Conservation (phyloP, 768 basidiomycete species). For the Psilocybe sp. region DNA sequence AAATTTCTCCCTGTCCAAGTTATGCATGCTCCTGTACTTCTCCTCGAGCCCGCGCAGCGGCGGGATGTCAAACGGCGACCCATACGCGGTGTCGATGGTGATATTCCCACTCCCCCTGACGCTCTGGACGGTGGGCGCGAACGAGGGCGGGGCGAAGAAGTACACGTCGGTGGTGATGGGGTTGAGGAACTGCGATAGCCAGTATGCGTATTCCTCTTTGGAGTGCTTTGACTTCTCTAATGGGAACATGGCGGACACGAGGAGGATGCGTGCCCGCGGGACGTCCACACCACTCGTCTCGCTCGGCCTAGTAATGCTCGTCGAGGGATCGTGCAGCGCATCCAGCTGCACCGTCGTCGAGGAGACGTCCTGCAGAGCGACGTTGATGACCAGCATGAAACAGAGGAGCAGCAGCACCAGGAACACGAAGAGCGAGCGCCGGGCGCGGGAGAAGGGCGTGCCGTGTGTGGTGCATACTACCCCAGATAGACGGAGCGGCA, state of each 20-base stretch:
- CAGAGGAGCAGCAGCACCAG: not conserved
- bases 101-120: constrained; percentile 30
- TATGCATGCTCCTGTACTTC: constrained; percentile 40
- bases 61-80: constrained; percentile 45
- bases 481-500: too few relatives aligned
- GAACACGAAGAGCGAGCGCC: not conserved
- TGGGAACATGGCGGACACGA: constrained; percentile 56
- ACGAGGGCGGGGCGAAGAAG: constrained; percentile 45
- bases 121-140: constrained; percentile 28
- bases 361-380: not conserved
- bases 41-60: constrained; percentile 32
- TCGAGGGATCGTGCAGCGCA: not conserved
- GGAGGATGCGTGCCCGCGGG: constrained; percentile 31
- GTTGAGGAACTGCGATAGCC: constrained; percentile 44
- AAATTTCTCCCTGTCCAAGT: constrained; percentile 39
- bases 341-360: not conserved
- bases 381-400: not conserved
- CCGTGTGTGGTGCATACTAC: too few relatives aligned
- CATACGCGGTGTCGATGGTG: constrained; percentile 42
- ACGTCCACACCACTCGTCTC: not conserved
- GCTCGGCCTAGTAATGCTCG: not conserved
- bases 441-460: not conserved
- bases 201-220: constrained; percentile 37
- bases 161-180: constrained; percentile 48
- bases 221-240: constrained; percentile 49